Base-by-base conservation (phyloP, 1,139 yeast species). In the Saccharomyces pastorianus region DNA sequence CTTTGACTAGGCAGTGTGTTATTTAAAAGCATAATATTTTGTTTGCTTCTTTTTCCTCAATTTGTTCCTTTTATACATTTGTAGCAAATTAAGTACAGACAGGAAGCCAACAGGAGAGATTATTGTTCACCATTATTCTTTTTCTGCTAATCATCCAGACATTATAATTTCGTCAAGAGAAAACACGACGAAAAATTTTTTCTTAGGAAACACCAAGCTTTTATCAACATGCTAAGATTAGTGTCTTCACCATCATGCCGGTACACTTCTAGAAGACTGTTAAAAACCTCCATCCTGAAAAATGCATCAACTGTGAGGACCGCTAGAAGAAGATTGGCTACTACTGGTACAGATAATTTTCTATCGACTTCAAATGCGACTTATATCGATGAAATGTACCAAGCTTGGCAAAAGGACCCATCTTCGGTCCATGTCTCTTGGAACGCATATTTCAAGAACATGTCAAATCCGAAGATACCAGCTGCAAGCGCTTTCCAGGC, bases 301-400 rank as follows among this genome's bases (percentile, higher is more conserved):
- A 42, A 41, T 23, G 38, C 49, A 38, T 28, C 31, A 2, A 20
- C 42, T 1, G 48, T 29, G 14, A 25, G 34, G 6, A 20, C 20
- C 2, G 26, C 34, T 11, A 52, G 32, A 41, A 52, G 59, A 48
- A 14, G 27, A 4, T 20, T 53, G 14, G 31, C 53, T 26, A 51
- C 53, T 17, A 32, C 38, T 6, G 38, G 38, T 32, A 56, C 65
- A 20, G 98, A 91, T 73, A 79, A 83, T 50, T 93, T 93, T 72
- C 75, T 91, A 64, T 89, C 87, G 64, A 83, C 95, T 55, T 83
- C 84, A 70, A 88, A 88, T 72, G 95, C 96, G 61, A 84, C 84
- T 67, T 93, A 93, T 74, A 87, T 93, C 65, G 99, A 93, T 72
- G 98, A 93, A 74, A 93, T 93, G 99, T 93, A 90, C 73, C 82